Evolutionary conservation across 805 yeast species (phyloP).

Genomic region (Danielia reshetovae): DNA sequence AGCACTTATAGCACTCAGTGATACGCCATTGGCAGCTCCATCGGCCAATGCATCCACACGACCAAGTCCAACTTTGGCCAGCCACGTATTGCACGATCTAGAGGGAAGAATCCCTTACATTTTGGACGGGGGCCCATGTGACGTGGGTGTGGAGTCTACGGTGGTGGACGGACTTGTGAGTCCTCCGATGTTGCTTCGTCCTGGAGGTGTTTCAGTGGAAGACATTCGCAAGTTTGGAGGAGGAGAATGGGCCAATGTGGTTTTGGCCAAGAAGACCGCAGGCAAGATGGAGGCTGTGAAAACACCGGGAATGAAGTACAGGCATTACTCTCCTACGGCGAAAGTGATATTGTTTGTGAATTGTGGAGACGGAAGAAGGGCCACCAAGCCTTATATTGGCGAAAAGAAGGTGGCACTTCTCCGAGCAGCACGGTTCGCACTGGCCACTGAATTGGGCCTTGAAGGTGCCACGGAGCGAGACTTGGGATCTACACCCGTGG

Average conservation of each 20-base stretch:
- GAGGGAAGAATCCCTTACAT: conserved; percentile 77
- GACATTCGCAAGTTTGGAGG: conserved; percentile 69
- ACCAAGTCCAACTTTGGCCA: conserved; percentile 89
- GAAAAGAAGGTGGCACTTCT: conserved; percentile 48
- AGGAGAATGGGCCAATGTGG: conserved; percentile 55
- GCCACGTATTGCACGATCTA: conserved; percentile 79
- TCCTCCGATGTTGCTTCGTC: conserved; percentile 88
- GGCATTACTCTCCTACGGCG: conserved; percentile 91
- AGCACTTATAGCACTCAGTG: conserved; percentile 79
- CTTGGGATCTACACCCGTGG: conserved; percentile 47
- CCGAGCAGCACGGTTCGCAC: conserved; percentile 35
- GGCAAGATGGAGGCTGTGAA: conserved; percentile 65
- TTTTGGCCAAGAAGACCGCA: conserved; percentile 63
- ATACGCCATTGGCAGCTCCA: conserved; percentile 94
- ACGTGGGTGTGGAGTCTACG: conserved; percentile 90
- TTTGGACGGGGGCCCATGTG: conserved; percentile 85
- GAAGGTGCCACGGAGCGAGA: conserved; percentile 25
- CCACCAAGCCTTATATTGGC: conserved; percentile 23
- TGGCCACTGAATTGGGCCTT: conserved; percentile 15
- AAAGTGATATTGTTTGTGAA: conserved; percentile 65
- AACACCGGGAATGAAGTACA: conserved; percentile 98
- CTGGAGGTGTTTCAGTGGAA: conserved; percentile 90
- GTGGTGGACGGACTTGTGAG: conserved; percentile 83
- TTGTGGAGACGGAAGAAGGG: conserved; percentile 40
- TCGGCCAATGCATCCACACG: conserved; percentile 95